Conservation (phyloP, 257 asterid species). For the Dorcoceras hygrometricum region DNA sequence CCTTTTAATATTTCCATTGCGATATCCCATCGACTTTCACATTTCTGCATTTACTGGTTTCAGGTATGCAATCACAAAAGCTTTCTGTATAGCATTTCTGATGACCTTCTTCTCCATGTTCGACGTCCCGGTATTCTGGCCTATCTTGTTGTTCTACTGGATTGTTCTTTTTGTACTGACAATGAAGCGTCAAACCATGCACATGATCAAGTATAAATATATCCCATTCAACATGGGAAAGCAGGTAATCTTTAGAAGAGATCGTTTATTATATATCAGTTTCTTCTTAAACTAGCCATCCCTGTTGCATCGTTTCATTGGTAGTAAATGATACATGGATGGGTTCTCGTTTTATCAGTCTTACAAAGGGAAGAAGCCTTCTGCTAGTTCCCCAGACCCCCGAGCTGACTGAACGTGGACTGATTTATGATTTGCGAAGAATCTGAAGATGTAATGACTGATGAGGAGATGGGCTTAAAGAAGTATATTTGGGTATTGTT, state of each 20-base stretch:
- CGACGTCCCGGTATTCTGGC: constrained; percentile 76
- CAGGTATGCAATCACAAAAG: constrained; percentile 71
- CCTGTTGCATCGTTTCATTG: too few relatives aligned
- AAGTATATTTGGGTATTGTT: background rate
- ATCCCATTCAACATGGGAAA: background rate
- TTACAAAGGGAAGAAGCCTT: background rate
- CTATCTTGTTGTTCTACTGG: constrained; percentile 61
- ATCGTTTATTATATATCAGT: too few relatives aligned
- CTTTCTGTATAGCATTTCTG: constrained; percentile 52
- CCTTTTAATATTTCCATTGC: background rate
- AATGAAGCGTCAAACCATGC: constrained; percentile 57
- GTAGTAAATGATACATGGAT: background rate
- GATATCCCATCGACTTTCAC: background rate
- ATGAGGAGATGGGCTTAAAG: background rate
- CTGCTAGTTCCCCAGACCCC: background rate
- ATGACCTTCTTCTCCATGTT: constrained; percentile 65
- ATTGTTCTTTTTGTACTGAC: constrained; percentile 53
- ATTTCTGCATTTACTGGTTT: constrained; percentile 1
- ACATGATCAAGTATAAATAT: constrained; percentile 60
- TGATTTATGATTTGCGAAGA: background rate
- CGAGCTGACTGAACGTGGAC: background rate
- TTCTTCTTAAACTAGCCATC: background rate
- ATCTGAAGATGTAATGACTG: background rate
- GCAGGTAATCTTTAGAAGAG: background rate
- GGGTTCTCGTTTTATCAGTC: background rate